Conservation (phyloP, 2,329 filamentous ascomycete species). For the Rhynchosporium secalis region DNA sequence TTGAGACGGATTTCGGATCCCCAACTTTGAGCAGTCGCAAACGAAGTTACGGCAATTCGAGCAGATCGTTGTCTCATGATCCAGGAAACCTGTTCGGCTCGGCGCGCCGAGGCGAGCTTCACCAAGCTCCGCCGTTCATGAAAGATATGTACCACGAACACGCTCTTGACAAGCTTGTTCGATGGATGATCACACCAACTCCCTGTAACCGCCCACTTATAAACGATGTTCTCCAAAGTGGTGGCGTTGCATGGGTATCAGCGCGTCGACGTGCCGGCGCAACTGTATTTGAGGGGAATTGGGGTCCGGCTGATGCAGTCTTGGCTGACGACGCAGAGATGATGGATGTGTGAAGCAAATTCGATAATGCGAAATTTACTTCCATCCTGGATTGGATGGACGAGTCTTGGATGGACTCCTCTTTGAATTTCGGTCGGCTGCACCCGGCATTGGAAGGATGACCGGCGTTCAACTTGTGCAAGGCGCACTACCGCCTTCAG, state of each 20-base stretch:
- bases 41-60: constrained; percentile 35
- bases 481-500: constrained; percentile 15
- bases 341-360: constrained; percentile 39
- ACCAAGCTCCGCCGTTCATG: constrained; percentile 85
- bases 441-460: constrained; percentile 35
- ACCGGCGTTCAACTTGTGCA: constrained; percentile 25
- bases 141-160: constrained; percentile 68
- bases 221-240: constrained; percentile 69
- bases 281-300: constrained; percentile 95
- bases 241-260: constrained; percentile 79
- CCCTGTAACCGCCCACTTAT: constrained; percentile 72
- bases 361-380: constrained; percentile 27
- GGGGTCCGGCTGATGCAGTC: constrained; percentile 71
- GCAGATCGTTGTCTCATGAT: constrained; percentile 39
- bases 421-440: constrained; percentile 28
- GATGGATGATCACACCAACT: constrained; percentile 82
- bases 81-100: constrained; percentile 41
- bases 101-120: constrained; percentile 55
- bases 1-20: constrained; percentile 43
- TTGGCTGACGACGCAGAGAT: constrained; percentile 42
- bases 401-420: constrained; percentile 18
- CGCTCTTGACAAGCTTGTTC: constrained; percentile 80
- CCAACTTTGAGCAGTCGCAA: constrained; percentile 37
- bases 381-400: constrained; percentile 40
- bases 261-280: constrained; percentile 78